phyloP scores from a whole-genome alignment of 1,139 yeast genomes.

The Pichia sp. region DNA sequence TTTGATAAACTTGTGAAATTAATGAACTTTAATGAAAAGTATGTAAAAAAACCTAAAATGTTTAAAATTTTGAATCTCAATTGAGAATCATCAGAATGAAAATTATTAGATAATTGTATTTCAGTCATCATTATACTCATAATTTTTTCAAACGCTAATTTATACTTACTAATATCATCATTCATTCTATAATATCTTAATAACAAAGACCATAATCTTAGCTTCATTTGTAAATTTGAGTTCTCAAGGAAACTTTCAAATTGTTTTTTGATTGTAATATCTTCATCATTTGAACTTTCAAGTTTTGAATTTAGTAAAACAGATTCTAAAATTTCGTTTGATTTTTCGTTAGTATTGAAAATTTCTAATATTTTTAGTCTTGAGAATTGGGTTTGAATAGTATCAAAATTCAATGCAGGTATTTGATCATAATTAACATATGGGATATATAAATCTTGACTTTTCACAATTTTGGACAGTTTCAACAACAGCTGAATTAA shows the following conservation, averaged over 20 bases:
- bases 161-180: conserved; percentile 36
- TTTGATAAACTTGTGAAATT: conserved; percentile 18
- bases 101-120: conserved; percentile 29
- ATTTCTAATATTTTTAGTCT: conserved; percentile 60
- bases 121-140: conserved; percentile 38
- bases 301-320: conserved; percentile 26
- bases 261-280: conserved; percentile 36
- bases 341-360: conserved; percentile 51
- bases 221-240: conserved; percentile 60
- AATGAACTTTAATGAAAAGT: conserved; percentile 31
- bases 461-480: conserved; percentile 14
- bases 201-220: conserved; percentile 72
- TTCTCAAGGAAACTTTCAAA: conserved; percentile 52
- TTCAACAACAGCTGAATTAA: conserved; percentile 12
- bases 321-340: conserved; percentile 38
- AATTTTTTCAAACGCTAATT: conserved; percentile 51
- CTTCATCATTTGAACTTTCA: neutral
- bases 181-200: conserved; percentile 50
- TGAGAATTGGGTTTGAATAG: conserved; percentile 56
- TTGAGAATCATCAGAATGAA: conserved; percentile 14
- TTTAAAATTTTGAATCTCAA: conserved; percentile 21
- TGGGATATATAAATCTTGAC: conserved; percentile 10
- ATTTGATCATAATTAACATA: conserved; percentile 51
- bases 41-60: conserved; percentile 42
- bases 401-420: conserved; percentile 47